Evolutionary conservation across 148 eudicot genomes (phyloP).

Genomic region (Camellia lanceoleosa): DNA sequence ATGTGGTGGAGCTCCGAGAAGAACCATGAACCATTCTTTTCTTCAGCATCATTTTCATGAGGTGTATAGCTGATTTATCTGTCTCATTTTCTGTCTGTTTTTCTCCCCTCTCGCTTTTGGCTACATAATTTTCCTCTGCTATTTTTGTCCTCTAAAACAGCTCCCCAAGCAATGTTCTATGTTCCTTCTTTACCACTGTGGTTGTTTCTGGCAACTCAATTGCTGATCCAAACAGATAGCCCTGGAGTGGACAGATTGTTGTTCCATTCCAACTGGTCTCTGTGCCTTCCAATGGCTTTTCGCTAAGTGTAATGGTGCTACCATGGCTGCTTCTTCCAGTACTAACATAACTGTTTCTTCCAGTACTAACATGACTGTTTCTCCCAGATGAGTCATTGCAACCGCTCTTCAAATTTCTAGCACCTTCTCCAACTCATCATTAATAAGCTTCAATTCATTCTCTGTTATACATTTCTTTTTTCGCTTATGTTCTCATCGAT

Average conservation of each 20-base stretch:
- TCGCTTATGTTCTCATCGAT: slow-evolving; percentile 63
- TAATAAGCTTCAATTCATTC: slow-evolving; percentile 68
- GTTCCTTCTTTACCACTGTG: slow-evolving; percentile 44
- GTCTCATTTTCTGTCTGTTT: slow-evolving; percentile 52
- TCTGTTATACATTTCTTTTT: slow-evolving; percentile 59
- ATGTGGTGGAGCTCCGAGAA: slow-evolving; percentile 32
- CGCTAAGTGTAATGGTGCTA: slow-evolving; percentile 63
- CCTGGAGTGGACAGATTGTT: slow-evolving; percentile 65
- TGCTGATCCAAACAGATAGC: slow-evolving; percentile 70
- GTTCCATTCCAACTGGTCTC: slow-evolving; percentile 41
- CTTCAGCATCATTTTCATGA: slow-evolving; percentile 66
- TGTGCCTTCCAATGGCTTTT: slow-evolving; percentile 51
- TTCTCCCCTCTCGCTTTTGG: slow-evolving; percentile 38
- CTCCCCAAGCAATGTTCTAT: slow-evolving; percentile 69
- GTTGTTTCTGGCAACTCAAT: slow-evolving; percentile 56
- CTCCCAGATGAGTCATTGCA: slow-evolving; percentile 66
- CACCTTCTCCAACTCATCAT: slow-evolving; percentile 76
- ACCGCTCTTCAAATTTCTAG: slow-evolving; percentile 58
- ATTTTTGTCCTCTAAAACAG: slow-evolving; percentile 73
- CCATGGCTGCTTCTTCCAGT: slow-evolving; percentile 69
- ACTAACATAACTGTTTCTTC: slow-evolving; percentile 19
- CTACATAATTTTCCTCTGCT: slow-evolving; percentile 50
- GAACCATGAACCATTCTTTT: slow-evolving; percentile 45
- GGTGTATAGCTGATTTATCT: slow-evolving; percentile 48
- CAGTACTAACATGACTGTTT: slow-evolving; percentile 49